Percentiles rank a stretch among this genome's conserved stretches.
These are phyloP conservation scores for Zygoascus sp. DNA, from an alignment of 1,139 yeast genomes.

Conservation along the genomic window DNA sequence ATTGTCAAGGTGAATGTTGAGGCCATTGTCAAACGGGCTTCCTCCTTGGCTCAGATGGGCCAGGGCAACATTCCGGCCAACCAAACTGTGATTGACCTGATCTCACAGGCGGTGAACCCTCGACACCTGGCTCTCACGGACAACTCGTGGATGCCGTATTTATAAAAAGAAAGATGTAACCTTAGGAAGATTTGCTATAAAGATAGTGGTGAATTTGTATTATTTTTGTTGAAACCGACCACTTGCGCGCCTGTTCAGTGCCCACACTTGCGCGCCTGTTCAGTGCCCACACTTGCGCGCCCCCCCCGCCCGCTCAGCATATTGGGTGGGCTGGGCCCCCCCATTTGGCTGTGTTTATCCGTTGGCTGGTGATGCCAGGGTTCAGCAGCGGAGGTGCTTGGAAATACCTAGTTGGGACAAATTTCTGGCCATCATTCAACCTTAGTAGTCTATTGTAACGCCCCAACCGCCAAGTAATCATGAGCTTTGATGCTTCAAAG, in stretches of 20 bases:
- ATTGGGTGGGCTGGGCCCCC: too few species aligned
- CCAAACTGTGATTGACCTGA: conserved; percentile 84
- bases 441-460: background rate
- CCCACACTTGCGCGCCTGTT: too few species aligned
- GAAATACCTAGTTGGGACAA: conserved; percentile 4
- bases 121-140: conserved; percentile 90
- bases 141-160: conserved; percentile 93
- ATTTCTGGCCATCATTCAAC: background rate
- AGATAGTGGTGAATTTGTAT: background rate
- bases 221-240: too few species aligned
- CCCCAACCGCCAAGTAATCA: background rate
- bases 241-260: too few species aligned
- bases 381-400: too few species aligned
- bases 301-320: too few species aligned
- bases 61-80: conserved; percentile 79
- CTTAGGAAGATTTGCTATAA: background rate
- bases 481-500: conserved; percentile 21
- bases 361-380: too few species aligned
- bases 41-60: conserved; percentile 68
- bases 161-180: conserved; percentile 36
- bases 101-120: conserved; percentile 95
- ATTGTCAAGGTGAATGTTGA: conserved; percentile 88
- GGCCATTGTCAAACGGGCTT: conserved; percentile 62
- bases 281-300: too few species aligned
- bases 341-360: too few species aligned